Base-by-base conservation (phyloP, 805 yeast species). In the Wickerhamomyces kurtzmanii region DNA sequence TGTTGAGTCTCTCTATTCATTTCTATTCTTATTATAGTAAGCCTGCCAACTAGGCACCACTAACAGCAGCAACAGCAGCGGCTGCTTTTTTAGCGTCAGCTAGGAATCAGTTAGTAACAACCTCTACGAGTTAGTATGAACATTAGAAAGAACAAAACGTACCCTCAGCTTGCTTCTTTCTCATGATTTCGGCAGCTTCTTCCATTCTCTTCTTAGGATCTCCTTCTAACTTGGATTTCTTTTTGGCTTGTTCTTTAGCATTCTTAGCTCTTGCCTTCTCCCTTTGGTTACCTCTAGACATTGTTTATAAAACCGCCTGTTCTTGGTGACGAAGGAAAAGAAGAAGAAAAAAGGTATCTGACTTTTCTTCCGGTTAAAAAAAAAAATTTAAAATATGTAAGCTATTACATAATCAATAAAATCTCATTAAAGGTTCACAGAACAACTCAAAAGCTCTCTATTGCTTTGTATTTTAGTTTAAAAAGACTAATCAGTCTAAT, bases 261-360 rank as follows among this genome's bases (percentile, higher is more conserved):
- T 83, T 84, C 60, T 83, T 89, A 35, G 76, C 83, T 51, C 98
- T 71, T 18, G 96, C 96, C 43, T 82, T 68, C 22, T 89, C 98
- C 55, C 98, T 72, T 59, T 91, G 97, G 55, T 89, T 91, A 18
- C 98, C 98, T 63, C 98, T 72, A 29, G 95, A 78, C 96, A 89
- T 87, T n/a, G 27, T 37, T 15, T 10, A 10, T 5, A 7, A 16
- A 4, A 12, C 14, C 11, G 17, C 4, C 20, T 8, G 10, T 12
- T 16, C 11, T 6, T 13, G 11, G 26, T 11, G 11, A 17, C 7
- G 10, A 12, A 10, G 9, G 13, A 24, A 5, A 5, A 16, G 5
- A 18, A 15, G 15, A 11, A 12, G 6, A n/a, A 10, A 12, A 6
- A 18, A 3, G 5, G 13, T 24, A 16, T 17, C 27, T 13, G 27